phyloP scores from a whole-genome alignment of 495 filamentous ascomycete species.

The Neurospora cerealis region DNA sequence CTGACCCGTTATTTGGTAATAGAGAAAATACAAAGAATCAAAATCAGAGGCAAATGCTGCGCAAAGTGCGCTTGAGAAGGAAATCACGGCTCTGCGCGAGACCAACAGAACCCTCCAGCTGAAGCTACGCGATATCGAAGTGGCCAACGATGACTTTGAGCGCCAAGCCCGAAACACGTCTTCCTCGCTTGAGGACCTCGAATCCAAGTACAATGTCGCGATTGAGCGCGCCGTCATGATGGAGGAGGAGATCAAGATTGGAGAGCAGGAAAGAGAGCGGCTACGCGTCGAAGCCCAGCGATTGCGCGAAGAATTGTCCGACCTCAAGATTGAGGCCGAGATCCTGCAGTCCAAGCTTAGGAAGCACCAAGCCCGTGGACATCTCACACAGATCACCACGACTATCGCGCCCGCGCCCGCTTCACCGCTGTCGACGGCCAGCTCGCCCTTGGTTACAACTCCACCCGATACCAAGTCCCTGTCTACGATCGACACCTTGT shows the following conservation, averaged over 20 bases:
- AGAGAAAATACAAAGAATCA: constrained; percentile 94
- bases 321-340: constrained; percentile 89
- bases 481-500: constrained; percentile 30
- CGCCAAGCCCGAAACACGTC: constrained; percentile 87
- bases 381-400: constrained; percentile 42
- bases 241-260: constrained; percentile 84
- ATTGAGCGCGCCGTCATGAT: constrained; percentile 88
- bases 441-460: constrained; percentile 62
- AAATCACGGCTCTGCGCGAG: constrained; percentile 85
- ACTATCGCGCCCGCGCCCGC: constrained; percentile 45
- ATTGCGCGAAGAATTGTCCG: constrained; percentile 78
- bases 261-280: constrained; percentile 80
- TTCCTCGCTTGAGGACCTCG: constrained; percentile 91
- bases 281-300: constrained; percentile 84
- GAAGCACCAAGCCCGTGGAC: constrained; percentile 39
- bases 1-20: constrained; percentile 3
- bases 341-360: constrained; percentile 88
- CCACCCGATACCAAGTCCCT: constrained; percentile 57
- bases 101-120: constrained; percentile 70
- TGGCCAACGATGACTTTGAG: constrained; percentile 96
- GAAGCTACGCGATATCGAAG: constrained; percentile 85
- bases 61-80: constrained; percentile 85
- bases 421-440: constrained; percentile 52
- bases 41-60: constrained; percentile 75
- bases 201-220: constrained; percentile 90